phyloP scores from a whole-genome alignment of 2,329 filamentous ascomycete species.

The Xylaria hypoxylon region DNA sequence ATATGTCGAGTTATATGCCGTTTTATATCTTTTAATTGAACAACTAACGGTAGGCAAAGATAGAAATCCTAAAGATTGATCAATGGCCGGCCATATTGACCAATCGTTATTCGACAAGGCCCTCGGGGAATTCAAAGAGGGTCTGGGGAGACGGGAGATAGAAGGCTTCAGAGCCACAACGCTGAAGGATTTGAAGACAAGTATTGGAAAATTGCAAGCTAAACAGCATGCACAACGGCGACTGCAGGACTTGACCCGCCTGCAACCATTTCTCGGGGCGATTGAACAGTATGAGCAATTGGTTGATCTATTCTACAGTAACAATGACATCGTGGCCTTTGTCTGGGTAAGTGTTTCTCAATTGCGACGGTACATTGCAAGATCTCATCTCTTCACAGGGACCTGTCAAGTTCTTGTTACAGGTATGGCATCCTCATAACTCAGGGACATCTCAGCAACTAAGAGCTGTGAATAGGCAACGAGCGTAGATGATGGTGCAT shows the following conservation, averaged over 20 bases:
- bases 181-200: not conserved
- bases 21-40: too few species aligned
- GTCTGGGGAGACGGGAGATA: slow-evolving; percentile 2
- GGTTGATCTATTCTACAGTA: not conserved
- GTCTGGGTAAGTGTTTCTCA: slow-evolving; percentile 4
- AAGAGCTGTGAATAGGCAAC: slow-evolving; percentile 1
- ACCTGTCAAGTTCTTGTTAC: slow-evolving; percentile 9
- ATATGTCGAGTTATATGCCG: not conserved
- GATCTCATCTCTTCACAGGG: slow-evolving; percentile 15
- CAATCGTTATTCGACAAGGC: slow-evolving; percentile 6
- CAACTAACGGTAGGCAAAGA: too few species aligned
- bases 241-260: slow-evolving; percentile 1
- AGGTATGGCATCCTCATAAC: slow-evolving; percentile 9
- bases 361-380: not conserved
- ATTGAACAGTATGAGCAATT: slow-evolving; percentile 7
- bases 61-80: not conserved
- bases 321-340: not conserved
- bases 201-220: slow-evolving; percentile 3
- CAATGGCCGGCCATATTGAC: not conserved
- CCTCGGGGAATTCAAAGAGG: slow-evolving; percentile 9
- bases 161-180: not conserved
- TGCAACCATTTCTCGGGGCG: slow-evolving; percentile 18
- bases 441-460: not conserved
- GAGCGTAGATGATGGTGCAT: slow-evolving; percentile 4
- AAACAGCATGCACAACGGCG: slow-evolving; percentile 15